Base-by-base conservation (phyloP, 495 filamentous ascomycete species). In the Podospora anserina region DNA sequence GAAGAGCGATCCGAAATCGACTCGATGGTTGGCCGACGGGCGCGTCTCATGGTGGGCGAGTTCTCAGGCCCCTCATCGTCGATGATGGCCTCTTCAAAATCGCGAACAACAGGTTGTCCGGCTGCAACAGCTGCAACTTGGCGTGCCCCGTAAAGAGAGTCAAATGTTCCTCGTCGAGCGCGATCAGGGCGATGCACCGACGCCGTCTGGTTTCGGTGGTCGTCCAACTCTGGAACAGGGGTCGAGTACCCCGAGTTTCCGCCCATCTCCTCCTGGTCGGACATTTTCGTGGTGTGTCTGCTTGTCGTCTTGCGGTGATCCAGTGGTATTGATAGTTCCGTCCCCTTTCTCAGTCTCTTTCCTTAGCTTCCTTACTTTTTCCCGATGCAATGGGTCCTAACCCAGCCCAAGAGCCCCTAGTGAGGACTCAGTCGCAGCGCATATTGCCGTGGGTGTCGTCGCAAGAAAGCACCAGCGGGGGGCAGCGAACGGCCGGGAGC, bases 181-280 rank as follows among this genome's bases (percentile, higher is more conserved):
- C 81, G 79, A 6, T 85, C 83, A 9, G 75, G 63, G 63, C 87
- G 85, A 30, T 90, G 88, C 19, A 89, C 79, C 39, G 91, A 87
- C 28, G 88, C 79, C 44, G 89, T 77, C 74, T 97, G 93, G 75
- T 90, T 85, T 59, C 93, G 92, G 80, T 98, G 93, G 75, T 98
- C 95, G 77, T 99, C 95, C 13, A 98, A 83, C 74, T 97, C 92
- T 63, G 91, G 89, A 26, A 93, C 91, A 2, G 94, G 92, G 58
- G 91, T 92, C 76, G 89, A 91, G 81, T 83, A 87, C 54, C 83
- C 81, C 72, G 79, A 80, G 71, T 82, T 81, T 27, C 79, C 72
- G 39, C 69, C 74, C 65, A 68, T 72, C 69, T 82, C 84, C 61
- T 86, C 84, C 67, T 81, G 82, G 71, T 87, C 85, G 68, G 84